Evolutionary conservation across 257 asterid species (phyloP), one percentile per base, ranked within the genome.

Genomic region (Fraxinus excelsior): DNA sequence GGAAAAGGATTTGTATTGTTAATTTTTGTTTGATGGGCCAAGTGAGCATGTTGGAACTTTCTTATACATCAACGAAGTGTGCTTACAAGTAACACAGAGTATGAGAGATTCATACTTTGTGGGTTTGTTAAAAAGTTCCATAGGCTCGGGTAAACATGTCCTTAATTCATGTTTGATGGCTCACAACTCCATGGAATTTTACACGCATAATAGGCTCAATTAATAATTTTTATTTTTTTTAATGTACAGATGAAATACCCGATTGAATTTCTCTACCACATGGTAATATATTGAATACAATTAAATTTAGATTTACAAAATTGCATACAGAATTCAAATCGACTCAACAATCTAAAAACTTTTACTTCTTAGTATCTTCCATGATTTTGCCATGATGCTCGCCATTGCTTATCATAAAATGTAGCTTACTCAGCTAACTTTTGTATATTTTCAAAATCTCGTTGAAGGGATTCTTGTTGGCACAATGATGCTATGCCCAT

Each of bases 351-450:
- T 14, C 31, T 6, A 18, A 5, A 9, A 0, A 5, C 62, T 18
- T 21, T n/a, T 53, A 51, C 29, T 21, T 6, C 9, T 21, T 60
- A 60, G 31, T 14, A 60, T 60, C 65, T 72, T 72, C 76, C 60
- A 40, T 80, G 72, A 76, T 80, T 79, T 80, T 78, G 77, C 93
- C 94, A 86, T 2, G 97, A 88, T 19, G 96, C 84, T 79, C 79
- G 85, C 94, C 97, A 87, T 79, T 90, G 91, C 84, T 81, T 83
- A 78, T 92, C 90, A 37, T 87, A 92, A 70, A 88, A 87, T 4
- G 94, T 90, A 3, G 97, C 91, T 80, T 90, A 92, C 25, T 88
- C 91, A 7, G 83, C 93, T 2, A 87, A 58, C 78, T 84, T 88
- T 19, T 68, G 83, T 4, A 86, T 74, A 21, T 87, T 87, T 21